Evolutionary conservation across 768 basidiomycete genomes (phyloP).

Genomic region (Suillus ampliporus): DNA sequence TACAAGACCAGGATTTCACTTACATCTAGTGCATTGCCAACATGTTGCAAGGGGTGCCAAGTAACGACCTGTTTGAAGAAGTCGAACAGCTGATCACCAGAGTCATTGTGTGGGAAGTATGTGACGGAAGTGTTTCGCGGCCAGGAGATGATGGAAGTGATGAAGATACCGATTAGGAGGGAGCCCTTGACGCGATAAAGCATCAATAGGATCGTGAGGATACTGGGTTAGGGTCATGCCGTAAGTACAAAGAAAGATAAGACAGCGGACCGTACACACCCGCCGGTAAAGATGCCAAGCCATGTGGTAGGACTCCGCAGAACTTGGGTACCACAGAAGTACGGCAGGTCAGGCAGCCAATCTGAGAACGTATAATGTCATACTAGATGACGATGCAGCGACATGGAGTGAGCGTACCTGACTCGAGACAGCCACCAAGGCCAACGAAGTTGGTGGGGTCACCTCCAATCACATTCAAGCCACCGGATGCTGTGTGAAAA

Average conservation of each 20-base stretch:
- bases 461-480: conserved; percentile 79
- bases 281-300: conserved; percentile 87
- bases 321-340: conserved; percentile 68
- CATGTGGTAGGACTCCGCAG: conserved; percentile 81
- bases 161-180: conserved; percentile 81
- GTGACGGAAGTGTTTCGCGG: conserved; percentile 83
- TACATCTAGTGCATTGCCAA: conserved; percentile 75
- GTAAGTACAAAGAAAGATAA: conserved; percentile 13
- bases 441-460: conserved; percentile 71
- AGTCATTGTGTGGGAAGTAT: conserved; percentile 73
- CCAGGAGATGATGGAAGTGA: conserved; percentile 89
- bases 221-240: conserved; percentile 40
- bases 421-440: conserved; percentile 73
- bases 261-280: conserved; percentile 48
- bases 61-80: conserved; percentile 87
- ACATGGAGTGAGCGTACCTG: conserved; percentile 37
- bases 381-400: conserved; percentile 15
- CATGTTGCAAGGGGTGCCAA: conserved; percentile 64
- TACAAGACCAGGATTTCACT: conserved; percentile 26
- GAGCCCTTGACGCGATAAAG: conserved; percentile 86
- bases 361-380: conserved; percentile 36
- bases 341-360: conserved; percentile 50
- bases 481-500: conserved; percentile 54
- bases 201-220: conserved; percentile 81
- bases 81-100: conserved; percentile 76